Conservation (phyloP, 2,329 filamentous ascomycete genomes). For the Beauveria bassiana region DNA sequence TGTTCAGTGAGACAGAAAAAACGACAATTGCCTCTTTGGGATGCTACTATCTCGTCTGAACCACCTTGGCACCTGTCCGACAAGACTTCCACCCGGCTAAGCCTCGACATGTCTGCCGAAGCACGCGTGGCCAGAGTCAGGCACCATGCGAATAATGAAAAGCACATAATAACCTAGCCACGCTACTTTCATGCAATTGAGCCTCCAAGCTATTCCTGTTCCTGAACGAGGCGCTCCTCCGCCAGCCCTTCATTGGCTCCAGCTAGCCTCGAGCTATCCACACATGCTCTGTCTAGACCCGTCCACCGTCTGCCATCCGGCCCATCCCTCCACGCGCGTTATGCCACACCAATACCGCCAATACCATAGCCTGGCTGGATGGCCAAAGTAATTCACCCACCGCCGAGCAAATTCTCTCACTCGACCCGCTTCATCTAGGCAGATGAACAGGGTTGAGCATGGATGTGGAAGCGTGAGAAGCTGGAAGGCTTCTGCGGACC, state of each 20-base stretch:
- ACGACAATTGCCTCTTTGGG: slow-evolving; percentile 3
- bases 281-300: slow-evolving; percentile 6
- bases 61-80: background rate
- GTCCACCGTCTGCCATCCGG: background rate
- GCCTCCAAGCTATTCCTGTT: slow-evolving; percentile 10
- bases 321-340: background rate
- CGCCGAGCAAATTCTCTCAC: background rate
- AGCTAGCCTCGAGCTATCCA: background rate
- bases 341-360: background rate
- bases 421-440: slow-evolving; percentile 6
- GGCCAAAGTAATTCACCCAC: background rate
- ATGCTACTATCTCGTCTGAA: background rate
- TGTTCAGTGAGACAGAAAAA: background rate
- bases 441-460: background rate
- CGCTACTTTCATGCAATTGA: slow-evolving; percentile 3
- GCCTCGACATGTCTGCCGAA: background rate
- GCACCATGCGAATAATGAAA: background rate
- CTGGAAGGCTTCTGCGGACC: background rate
- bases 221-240: slow-evolving; percentile 4
- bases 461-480: background rate
- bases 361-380: background rate
- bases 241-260: background rate
- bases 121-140: background rate
- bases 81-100: background rate
- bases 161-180: background rate